Evolutionary conservation across 2,329 filamentous ascomycete species (phyloP).

Genomic region (Cercospora sp.): DNA sequence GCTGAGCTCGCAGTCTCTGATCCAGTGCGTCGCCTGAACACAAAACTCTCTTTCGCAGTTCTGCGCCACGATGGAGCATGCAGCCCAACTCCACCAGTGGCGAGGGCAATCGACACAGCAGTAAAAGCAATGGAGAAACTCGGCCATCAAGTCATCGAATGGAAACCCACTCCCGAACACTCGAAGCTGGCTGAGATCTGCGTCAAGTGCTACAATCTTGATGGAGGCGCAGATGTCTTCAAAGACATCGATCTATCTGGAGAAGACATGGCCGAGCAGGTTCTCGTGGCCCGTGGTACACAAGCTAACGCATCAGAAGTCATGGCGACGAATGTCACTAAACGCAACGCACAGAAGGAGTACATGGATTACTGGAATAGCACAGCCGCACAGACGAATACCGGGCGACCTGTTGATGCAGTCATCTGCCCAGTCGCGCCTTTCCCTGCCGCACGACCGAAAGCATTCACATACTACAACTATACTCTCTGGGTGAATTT

Average conservation of each 20-base stretch:
- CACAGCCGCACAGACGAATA: conserved; percentile 52
- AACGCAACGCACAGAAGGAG: conserved; percentile 56
- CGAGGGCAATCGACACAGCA: conserved; percentile 54
- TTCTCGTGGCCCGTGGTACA: conserved; percentile 41
- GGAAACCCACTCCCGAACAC: conserved; percentile 57
- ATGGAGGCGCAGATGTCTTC: conserved; percentile 55
- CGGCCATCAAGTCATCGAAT: conserved; percentile 61
- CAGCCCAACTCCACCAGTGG: conserved; percentile 58
- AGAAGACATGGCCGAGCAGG: conserved; percentile 52
- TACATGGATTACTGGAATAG: conserved; percentile 67
- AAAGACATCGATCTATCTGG: conserved; percentile 55
- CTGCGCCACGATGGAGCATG: conserved; percentile 54
- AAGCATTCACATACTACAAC: conserved; percentile 50
- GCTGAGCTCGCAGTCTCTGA: conserved; percentile 42
- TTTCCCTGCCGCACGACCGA: conserved; percentile 49
- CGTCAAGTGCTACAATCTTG: conserved; percentile 45
- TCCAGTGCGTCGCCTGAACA: conserved; percentile 27
- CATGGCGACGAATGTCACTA: conserved; percentile 53
- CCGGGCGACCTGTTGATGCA: conserved; percentile 53
- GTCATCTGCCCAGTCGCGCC: conserved; percentile 55
- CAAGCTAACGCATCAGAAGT: conserved; percentile 47
- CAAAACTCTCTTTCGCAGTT: conserved; percentile 56
- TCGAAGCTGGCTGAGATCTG: conserved; percentile 39
- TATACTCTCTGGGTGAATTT: conserved; percentile 54
- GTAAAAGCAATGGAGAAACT: conserved; percentile 51